Evolutionary conservation across 768 basidiomycete species (phyloP), one percentile per base, ranked within the genome.

Genomic region (Nevesoporus exiguus): DNA sequence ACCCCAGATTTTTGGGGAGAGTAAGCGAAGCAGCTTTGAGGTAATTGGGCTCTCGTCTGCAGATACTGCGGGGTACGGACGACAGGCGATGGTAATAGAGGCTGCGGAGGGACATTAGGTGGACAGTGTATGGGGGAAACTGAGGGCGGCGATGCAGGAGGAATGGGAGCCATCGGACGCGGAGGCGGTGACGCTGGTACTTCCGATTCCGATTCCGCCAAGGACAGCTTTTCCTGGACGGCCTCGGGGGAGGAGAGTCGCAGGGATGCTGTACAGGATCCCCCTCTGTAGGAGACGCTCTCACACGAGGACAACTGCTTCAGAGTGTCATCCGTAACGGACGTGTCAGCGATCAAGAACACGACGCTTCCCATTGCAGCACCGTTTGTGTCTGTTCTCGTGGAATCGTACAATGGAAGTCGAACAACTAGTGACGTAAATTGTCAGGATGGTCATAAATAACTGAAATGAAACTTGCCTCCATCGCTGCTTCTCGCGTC

Each of bases 351-450:
- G 54, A 69, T 65, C 56, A 56, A 56, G 54, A 69, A 63, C 49
- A 58, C 60, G 54, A 68, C 51, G 58, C 56, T 63, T 65, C 67
- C 67, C 57, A 57, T 57, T 57, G 57, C 59, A 34, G 56, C 63
- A 55, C 57, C 58, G 63, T 57, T 63, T 63, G 52, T 21, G 57
- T 68, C 66, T 56, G 67, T 52, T 67, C 49, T 69, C 45, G 58
- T 63, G 61, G 63, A 61, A 61, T 67, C 60, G 54, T 61, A 68
- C 61, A 68, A 69, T 69, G 67, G 67, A 68, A 68, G 67, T 24
- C 53, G 66, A 34, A 68, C 49, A n/a, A 33, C 67, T 68, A 36
- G 39, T 65, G 65, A 68, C 67, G 67, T 68, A 68, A 68, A 65
- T 31, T 49, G 47, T 65, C 27, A 69, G 59, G 54, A 61, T 15